phyloP scores from a whole-genome alignment of 192 early-diverging fungal species.

The Oehlia diaphana region DNA sequence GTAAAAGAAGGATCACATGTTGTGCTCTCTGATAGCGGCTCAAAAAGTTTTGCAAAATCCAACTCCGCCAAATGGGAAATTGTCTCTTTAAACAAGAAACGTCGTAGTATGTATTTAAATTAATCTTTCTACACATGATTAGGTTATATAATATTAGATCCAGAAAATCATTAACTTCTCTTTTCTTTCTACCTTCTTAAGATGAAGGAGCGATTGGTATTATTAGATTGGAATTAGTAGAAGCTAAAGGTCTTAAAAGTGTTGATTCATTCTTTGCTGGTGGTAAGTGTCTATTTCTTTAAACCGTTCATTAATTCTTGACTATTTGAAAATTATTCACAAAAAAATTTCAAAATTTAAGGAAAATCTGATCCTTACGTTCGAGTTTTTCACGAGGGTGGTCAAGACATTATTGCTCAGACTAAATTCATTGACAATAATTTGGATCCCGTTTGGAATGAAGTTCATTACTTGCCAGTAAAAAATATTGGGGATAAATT shows the following conservation, averaged over 20 bases:
- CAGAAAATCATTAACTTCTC: not conserved
- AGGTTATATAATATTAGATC: not conserved
- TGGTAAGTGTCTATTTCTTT: conserved; percentile 9
- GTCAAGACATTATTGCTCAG: conserved; percentile 57
- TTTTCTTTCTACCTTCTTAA: not conserved
- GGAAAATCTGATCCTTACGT: conserved; percentile 92
- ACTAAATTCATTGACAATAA: conserved; percentile 82
- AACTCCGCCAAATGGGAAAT: not conserved
- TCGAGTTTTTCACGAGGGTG: conserved; percentile 48
- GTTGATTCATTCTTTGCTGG: conserved; percentile 3
- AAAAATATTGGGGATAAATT: conserved; percentile 75
- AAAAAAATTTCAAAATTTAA: no score
- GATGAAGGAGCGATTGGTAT: conserved; percentile 19
- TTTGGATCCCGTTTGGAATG: conserved; percentile 91
- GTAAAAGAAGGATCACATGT: conserved; percentile 9
- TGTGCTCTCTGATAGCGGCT: not conserved
- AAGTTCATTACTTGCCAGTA: conserved; percentile 82
- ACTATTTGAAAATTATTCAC: no score
- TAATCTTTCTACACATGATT: not conserved
- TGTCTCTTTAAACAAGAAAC: not conserved
- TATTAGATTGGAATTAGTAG: conserved; percentile 23
- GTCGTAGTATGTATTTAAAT: not conserved
- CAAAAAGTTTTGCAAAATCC: not conserved
- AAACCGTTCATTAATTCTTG: no score
- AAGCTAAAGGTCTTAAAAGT: conserved; percentile 12